These are phyloP conservation scores for Lyophyllum semitale DNA, from an alignment of 768 basidiomycete genomes.

Conservation along the genomic window DNA sequence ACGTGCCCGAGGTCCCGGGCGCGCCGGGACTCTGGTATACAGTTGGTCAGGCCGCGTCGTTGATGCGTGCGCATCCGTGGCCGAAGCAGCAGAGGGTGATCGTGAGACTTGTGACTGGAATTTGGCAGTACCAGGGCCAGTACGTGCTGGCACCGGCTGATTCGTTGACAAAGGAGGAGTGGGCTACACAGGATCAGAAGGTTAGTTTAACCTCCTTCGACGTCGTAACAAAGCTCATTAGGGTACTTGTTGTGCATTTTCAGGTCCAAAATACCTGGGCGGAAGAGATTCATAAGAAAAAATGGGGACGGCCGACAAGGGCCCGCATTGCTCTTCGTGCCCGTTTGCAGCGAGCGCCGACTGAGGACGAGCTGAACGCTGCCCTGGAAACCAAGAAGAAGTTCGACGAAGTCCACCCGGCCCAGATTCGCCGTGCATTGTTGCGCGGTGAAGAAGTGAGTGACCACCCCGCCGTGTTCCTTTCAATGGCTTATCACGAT, in stretches of 20 bases:
- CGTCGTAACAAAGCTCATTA: too few relatives aligned
- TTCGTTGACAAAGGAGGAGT: slow-evolving; percentile 16
- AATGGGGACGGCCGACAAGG: slow-evolving; percentile 8
- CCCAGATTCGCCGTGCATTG: slow-evolving; percentile 6
- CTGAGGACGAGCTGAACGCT: slow-evolving; percentile 1
- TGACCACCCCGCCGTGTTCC: neutral
- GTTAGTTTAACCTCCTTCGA: neutral
- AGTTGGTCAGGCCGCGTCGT: neutral
- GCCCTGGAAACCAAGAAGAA: neutral
- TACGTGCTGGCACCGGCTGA: slow-evolving; percentile 6
- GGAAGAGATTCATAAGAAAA: neutral
- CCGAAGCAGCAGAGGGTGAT: slow-evolving; percentile 2
- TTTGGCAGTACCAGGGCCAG: slow-evolving; percentile 21
- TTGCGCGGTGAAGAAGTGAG: slow-evolving; percentile 9
- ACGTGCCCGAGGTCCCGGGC: slow-evolving; percentile 36
- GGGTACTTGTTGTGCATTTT: neutral
- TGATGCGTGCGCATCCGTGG: slow-evolving; percentile 1
- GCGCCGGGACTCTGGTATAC: slow-evolving; percentile 33
- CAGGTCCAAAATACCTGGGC: slow-evolving; percentile 11
- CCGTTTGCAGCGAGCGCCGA: slow-evolving; percentile 4
- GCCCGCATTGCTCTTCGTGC: slow-evolving; percentile 12
- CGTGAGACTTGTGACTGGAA: neutral
- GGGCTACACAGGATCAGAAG: slow-evolving; percentile 6
- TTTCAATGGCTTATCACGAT: neutral
- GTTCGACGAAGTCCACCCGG: neutral